These are phyloP conservation scores for Alternaria alternata DNA, from an alignment of 2,329 filamentous ascomycete species.

Conservation along the genomic window DNA sequence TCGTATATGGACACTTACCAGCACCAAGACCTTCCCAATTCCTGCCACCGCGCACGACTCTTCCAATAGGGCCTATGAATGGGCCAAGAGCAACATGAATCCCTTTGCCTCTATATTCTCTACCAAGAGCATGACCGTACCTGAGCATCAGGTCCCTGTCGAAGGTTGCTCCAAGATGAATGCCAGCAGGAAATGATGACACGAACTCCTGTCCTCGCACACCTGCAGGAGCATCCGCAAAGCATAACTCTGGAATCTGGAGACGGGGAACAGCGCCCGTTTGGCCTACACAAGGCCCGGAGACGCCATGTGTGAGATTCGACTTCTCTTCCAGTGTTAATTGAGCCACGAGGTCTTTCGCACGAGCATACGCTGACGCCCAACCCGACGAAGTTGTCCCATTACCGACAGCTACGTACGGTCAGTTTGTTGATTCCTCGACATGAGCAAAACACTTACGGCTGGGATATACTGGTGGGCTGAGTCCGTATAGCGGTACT, in stretches of 20 bases:
- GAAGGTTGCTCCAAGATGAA: constrained; percentile 69
- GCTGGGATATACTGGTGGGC: constrained; percentile 42
- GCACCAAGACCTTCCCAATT: constrained; percentile 77
- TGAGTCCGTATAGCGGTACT: constrained; percentile 39
- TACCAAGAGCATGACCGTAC: constrained; percentile 71
- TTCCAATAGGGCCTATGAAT: constrained; percentile 72
- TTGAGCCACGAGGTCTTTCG: constrained; percentile 50
- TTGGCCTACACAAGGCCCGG: constrained; percentile 46
- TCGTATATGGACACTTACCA: constrained; percentile 36
- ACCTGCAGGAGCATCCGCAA: constrained; percentile 51
- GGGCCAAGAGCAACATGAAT: constrained; percentile 75
- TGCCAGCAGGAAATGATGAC: constrained; percentile 42
- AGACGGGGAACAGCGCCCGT: constrained; percentile 49
- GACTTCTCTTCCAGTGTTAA: constrained; percentile 56
- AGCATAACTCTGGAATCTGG: constrained; percentile 49
- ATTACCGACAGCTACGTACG: constrained; percentile 28
- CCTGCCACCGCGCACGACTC: constrained; percentile 74
- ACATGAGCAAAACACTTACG: constrained; percentile 24
- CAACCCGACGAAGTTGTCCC: constrained; percentile 35
- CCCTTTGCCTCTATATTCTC: constrained; percentile 75
- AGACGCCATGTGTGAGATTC: constrained; percentile 49
- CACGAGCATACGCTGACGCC: constrained; percentile 46
- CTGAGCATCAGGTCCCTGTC: constrained; percentile 74
- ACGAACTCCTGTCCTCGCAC: constrained; percentile 44
- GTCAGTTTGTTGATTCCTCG: constrained; percentile 5